Base-by-base conservation (phyloP, 2,329 filamentous ascomycete species). In the Didymella keratinophila region DNA sequence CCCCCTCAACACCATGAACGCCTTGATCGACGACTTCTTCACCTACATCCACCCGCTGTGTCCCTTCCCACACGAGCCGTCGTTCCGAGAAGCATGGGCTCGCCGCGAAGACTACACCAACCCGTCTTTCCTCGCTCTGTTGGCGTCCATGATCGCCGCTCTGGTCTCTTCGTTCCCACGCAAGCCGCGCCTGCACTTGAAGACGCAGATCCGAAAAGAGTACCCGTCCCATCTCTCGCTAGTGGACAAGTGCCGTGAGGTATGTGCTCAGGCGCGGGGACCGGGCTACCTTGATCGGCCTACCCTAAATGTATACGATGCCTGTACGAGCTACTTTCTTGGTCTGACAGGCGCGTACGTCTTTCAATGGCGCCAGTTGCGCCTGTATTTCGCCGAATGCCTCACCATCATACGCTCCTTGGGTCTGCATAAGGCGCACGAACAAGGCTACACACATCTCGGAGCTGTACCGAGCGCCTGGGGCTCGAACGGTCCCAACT, bases 11-110 rank as follows among this genome's bases (percentile, higher is more conserved):
- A 86, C 89, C 11, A 79, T 93, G 51, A 84, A 89, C 67, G 82
- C 89, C 2, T 81, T 93, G 16, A 85, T 93, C 56, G 89, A 93
- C 73, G 90, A 93, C 78, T 93, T 91, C 82, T 93, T 93, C 77
- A 92, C 88, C 18, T 92, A 92, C 72, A 89, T 93, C 52, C 89
- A 93, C 67, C 90, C 90, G 1, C 82, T 93, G 9, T 86, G 86
- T 57, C 90, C 90, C 0, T 93, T 93, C 56, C 90, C 90, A 0
- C 90, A 93, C 74, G 89, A 93, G 71, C 89, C 89, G 0, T 90
- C 89, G 4, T 93, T 93, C 73, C 84, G 89, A 21, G 84, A 87
- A 61, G 87, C 87, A 1, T 90, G 92, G 73, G 82, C 82, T 8
- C 83, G 83, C 53, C 83, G 90, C 32, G 86, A 90, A 69, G 89